phyloP scores from a whole-genome alignment of 345 rosid genomes.

The Eucalyptus camaldulensis region DNA sequence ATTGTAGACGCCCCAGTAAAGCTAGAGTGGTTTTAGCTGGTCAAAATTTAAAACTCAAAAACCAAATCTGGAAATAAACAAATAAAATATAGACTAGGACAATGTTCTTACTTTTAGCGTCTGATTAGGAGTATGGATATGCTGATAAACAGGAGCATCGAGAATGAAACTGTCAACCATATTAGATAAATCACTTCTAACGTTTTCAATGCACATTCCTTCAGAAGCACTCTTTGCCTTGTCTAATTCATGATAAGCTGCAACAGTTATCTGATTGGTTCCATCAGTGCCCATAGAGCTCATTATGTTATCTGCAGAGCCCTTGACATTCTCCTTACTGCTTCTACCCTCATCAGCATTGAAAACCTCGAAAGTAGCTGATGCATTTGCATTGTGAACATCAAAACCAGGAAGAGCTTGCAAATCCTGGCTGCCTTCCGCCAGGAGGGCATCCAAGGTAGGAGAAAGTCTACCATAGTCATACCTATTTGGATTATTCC shows the following conservation, averaged over 20 bases:
- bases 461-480: constrained; percentile 72
- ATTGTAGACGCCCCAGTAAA: background rate
- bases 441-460: constrained; percentile 54
- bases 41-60: background rate
- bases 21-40: background rate
- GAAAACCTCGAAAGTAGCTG: constrained; percentile 1
- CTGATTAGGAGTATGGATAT: background rate
- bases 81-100: background rate
- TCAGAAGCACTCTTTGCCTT: constrained; percentile 7
- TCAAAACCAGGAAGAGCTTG: constrained; percentile 4
- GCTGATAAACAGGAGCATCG: background rate
- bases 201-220: background rate
- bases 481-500: constrained; percentile 41
- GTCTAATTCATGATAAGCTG: constrained; percentile 4
- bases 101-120: background rate
- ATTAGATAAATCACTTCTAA: background rate
- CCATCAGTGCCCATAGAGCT: constrained; percentile 1
- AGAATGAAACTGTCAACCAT: background rate
- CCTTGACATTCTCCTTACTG: background rate
- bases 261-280: constrained; percentile 4
- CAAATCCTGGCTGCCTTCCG: constrained; percentile 29
- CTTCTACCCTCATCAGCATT: background rate
- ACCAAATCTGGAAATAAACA: background rate
- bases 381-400: background rate
- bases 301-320: constrained; percentile 1